phyloP scores from a whole-genome alignment of 1,139 yeast species.

The Yamadazyma atmosphaerica region DNA sequence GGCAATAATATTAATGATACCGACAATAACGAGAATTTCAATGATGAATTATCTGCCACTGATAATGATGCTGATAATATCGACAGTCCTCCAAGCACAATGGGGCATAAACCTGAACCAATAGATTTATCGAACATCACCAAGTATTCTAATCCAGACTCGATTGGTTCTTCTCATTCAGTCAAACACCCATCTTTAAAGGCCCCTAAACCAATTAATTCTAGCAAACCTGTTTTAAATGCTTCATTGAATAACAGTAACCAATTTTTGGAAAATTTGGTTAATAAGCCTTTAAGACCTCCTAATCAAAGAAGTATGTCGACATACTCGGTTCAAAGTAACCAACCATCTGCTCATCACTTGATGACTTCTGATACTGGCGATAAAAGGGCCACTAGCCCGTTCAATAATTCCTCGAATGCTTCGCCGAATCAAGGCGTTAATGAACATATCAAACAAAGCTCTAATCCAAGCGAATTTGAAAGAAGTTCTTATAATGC shows the following conservation, averaged over 20 bases:
- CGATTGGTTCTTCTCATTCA: constrained; percentile 3
- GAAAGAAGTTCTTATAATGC: constrained; percentile 9
- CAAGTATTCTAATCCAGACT: neutral
- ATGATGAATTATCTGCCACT: constrained; percentile 2
- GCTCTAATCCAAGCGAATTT: constrained; percentile 11
- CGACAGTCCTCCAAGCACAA: constrained; percentile 1
- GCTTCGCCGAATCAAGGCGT: constrained; percentile 5
- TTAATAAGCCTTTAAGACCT: constrained; percentile 14
- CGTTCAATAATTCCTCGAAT: constrained; percentile 10
- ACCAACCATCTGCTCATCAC: neutral
- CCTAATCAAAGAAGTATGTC: constrained; percentile 9
- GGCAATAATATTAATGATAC: constrained; percentile 1
- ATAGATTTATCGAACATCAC: constrained; percentile 7
- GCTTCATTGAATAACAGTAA: constrained; percentile 7
- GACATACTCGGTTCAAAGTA: neutral
- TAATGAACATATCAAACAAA: constrained; percentile 3
- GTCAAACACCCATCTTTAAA: constrained; percentile 4
- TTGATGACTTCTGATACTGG: constrained; percentile 2
- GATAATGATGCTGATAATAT: constrained; percentile 3
- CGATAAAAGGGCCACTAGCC: constrained; percentile 10
- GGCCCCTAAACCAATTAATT: constrained; percentile 9
- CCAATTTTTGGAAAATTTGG: constrained; percentile 11
- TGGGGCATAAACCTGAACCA: neutral
- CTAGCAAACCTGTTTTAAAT: constrained; percentile 10
- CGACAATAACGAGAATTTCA: constrained; percentile 3